Conservation (phyloP, 2,329 filamentous ascomycete species). For the Diatrype stigma region DNA sequence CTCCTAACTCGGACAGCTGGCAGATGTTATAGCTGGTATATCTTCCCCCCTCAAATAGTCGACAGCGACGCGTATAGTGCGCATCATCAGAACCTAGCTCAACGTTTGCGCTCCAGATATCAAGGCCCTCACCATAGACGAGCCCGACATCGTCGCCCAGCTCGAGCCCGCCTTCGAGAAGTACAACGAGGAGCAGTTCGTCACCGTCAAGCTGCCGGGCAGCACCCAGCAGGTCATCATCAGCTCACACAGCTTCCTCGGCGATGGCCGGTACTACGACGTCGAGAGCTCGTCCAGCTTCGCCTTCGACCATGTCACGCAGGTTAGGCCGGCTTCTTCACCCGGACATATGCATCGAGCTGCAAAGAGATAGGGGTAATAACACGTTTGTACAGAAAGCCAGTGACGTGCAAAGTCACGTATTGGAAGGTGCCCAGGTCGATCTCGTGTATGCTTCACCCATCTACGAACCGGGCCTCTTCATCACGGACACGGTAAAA, state of each 20-base stretch:
- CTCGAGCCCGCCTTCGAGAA: slow-evolving; percentile 82
- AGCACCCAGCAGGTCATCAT: slow-evolving; percentile 79
- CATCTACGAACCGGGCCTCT: not conserved
- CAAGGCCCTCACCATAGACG: slow-evolving; percentile 73
- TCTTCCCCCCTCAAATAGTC: not conserved
- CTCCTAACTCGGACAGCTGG: slow-evolving; percentile 52
- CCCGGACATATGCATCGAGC: not conserved
- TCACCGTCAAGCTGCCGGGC: slow-evolving; percentile 83
- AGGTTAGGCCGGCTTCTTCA: slow-evolving; percentile 43
- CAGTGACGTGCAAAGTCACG: slow-evolving; percentile 74
- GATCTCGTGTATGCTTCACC: slow-evolving; percentile 67
- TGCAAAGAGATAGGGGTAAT: slow-evolving; percentile 6
- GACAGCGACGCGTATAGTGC: not conserved
- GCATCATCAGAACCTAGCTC: slow-evolving; percentile 4
- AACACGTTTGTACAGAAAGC: slow-evolving; percentile 58
- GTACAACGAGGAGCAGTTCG: slow-evolving; percentile 95
- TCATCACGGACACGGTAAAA: not conserved
- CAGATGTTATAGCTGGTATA: slow-evolving; percentile 82
- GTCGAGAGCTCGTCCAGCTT: slow-evolving; percentile 85
- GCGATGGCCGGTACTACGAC: slow-evolving; percentile 82
- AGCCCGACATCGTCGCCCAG: slow-evolving; percentile 62
- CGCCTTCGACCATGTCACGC: slow-evolving; percentile 77
- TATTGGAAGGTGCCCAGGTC: slow-evolving; percentile 68
- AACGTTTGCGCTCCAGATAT: slow-evolving; percentile 61
- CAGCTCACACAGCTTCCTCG: slow-evolving; percentile 80